Evolutionary conservation across 306 rosid genomes (phyloP).

Genomic region (Amphicarpaea edgeworthii): DNA sequence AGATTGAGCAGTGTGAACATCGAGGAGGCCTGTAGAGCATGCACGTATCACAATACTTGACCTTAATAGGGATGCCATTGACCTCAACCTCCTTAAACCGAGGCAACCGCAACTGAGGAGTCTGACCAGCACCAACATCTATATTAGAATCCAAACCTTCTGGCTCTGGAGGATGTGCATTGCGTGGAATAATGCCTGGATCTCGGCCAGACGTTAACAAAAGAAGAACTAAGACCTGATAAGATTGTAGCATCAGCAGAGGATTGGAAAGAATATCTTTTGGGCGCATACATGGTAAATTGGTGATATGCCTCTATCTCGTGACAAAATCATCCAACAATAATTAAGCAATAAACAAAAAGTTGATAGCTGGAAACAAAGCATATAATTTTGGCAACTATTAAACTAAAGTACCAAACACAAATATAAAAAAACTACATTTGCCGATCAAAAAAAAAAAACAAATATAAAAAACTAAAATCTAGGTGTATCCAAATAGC

Average conservation of each 20-base stretch:
- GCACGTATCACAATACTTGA: constrained; percentile 98
- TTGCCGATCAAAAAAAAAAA: too few relatives aligned
- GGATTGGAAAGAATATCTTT: constrained; percentile 4
- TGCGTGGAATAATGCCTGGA: constrained; percentile 98
- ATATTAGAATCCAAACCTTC: constrained; percentile 75
- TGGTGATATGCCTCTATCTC: constrained; percentile 8
- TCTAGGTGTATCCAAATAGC: background rate
- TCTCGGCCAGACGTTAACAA: constrained; percentile 95
- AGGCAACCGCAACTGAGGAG: constrained; percentile 91
- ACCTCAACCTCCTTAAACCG: constrained; percentile 91
- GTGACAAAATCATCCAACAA: constrained; percentile 17
- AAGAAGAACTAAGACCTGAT: constrained; percentile 85
- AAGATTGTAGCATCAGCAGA: constrained; percentile 37
- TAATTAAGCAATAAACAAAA: background rate
- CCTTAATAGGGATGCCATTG: constrained; percentile 75
- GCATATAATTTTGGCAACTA: constrained; percentile 19
- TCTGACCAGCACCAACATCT: constrained; percentile 86
- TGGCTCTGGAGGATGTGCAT: constrained; percentile 96
- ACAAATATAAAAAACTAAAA: constrained; percentile 12
- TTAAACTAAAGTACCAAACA: background rate
- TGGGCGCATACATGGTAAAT: constrained; percentile 16
- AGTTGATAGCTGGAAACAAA: constrained; percentile 28
- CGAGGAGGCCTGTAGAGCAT: constrained; percentile 99
- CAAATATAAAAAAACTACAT: constrained; percentile 28
- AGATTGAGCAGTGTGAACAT: constrained; percentile 98